Percentiles rank a stretch among this genome's conserved stretches.
Conservation (phyloP, 1,284 basidiomycete genomes). For the Thecaphora thlaspeos region DNA sequence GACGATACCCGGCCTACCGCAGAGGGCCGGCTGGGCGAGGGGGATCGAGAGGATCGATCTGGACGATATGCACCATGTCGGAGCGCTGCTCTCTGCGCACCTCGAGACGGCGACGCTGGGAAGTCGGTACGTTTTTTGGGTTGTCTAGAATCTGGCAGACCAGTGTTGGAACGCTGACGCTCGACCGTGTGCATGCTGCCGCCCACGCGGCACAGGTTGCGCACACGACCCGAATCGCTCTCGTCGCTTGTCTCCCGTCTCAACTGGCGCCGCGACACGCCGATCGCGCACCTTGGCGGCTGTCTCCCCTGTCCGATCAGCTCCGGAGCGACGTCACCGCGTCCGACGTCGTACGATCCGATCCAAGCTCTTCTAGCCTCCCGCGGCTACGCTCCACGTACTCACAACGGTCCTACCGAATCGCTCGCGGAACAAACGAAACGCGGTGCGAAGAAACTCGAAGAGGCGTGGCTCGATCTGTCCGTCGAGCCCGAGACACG, state of each 20-base stretch:
- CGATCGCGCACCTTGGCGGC: conserved; percentile 45
- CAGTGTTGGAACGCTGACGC: too few species aligned
- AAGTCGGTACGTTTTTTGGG: conserved; percentile 6
- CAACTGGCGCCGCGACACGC: conserved; percentile 52
- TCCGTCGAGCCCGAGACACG: conserved; percentile 14
- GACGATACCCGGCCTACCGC: too few species aligned
- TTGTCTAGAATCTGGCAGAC: too few species aligned
- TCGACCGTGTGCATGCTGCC: neutral
- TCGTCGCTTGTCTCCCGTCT: conserved; percentile 32
- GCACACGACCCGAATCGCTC: conserved; percentile 30
- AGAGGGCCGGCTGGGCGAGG: conserved; percentile 7
- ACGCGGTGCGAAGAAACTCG: conserved; percentile 10
- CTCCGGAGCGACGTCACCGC: neutral
- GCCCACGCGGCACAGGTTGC: conserved; percentile 12
- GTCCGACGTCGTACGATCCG: conserved; percentile 23
- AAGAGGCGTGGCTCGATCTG: conserved; percentile 23
- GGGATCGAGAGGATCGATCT: conserved; percentile 17
- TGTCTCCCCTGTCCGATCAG: conserved; percentile 37
- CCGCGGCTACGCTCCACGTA: conserved; percentile 29
- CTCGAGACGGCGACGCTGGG: conserved; percentile 51
- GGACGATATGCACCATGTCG: conserved; percentile 32
- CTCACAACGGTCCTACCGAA: conserved; percentile 15
- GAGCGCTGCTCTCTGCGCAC: conserved; percentile 43
- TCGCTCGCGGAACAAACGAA: conserved; percentile 15
- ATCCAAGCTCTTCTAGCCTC: conserved; percentile 46